Conservation (phyloP, 2,329 filamentous ascomycete genomes). For the Talaromyces amestolkiae region DNA sequence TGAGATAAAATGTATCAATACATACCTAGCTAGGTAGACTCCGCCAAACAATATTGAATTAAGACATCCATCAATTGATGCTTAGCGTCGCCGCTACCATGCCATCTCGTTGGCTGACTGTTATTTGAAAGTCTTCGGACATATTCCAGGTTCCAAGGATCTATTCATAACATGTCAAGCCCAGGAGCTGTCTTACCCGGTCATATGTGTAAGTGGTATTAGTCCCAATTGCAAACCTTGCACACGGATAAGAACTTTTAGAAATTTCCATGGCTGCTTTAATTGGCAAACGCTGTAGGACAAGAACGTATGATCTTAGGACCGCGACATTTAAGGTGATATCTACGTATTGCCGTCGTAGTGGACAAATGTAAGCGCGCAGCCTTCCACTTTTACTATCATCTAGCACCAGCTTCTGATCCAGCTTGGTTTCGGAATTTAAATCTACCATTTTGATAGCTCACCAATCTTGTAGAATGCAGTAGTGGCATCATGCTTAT, state of each 20-base stretch:
- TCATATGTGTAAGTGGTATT: not conserved
- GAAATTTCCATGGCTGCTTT: not conserved
- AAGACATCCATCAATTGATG: too few relatives aligned
- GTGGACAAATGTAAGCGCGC: not conserved
- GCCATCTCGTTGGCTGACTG: too few relatives aligned
- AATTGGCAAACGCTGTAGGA: not conserved
- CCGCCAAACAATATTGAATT: too few relatives aligned
- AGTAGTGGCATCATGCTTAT: not conserved
- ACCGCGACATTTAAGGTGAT: not conserved
- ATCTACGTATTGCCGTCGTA: not conserved
- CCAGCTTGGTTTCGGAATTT: not conserved
- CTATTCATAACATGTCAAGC: not conserved
- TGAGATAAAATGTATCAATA: not conserved
- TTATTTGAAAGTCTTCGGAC: not conserved
- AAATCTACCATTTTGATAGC: not conserved
- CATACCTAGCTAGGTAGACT: too few relatives aligned
- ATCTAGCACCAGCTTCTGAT: not conserved
- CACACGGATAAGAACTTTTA: too few relatives aligned
- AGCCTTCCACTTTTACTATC: not conserved
- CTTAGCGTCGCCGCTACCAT: too few relatives aligned
- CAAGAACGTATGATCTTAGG: not conserved
- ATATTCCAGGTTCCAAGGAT: not conserved
- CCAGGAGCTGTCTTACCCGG: not conserved
- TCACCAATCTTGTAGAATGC: too few relatives aligned
- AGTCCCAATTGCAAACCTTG: not conserved